Evolutionary conservation across 2,329 filamentous ascomycete genomes (phyloP), one percentile per base, ranked within the genome.

Genomic region (Sporothrix brasiliensis): DNA sequence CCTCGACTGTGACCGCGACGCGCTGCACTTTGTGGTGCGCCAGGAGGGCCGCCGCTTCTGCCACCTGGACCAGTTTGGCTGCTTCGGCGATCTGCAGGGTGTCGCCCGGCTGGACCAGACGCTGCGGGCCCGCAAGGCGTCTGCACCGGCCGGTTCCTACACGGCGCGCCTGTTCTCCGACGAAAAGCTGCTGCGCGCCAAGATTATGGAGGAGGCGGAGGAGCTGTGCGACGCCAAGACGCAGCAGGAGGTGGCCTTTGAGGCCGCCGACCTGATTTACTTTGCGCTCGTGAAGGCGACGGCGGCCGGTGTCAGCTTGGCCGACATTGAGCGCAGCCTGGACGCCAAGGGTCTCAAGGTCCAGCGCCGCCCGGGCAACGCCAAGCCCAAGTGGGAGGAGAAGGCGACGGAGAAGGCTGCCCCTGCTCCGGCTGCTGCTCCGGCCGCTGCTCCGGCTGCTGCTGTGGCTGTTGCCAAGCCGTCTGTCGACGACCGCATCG

Each of bases 161-260:
- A 99, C 95, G 4, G 92, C 93, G 21, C 87, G 94, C 47, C 84
- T 99, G 1, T 99, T 98, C 84, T 94, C 91, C 21, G 95, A 99
- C 74, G 88, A 92, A 75, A 94, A 96, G 79, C 86, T 99, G 69
- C 82, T 97, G 69, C 87, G 92, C 56, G 95, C 95, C 3, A 99
- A 99, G 85, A 97, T 99, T 70, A 96, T 98, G 89, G 95, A 99
- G 80, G 95, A 99, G 80, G 95, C 95, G 0, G 92, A 96, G 77
- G 95, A 99, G 82, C 86, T 99, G 54, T 97, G 94, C 77, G 89
- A 95, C 74, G 94, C 95, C 19, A 89, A 89, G 74, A 90, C 70
- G 9, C 71, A 72, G 2, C 56, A 70, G 52, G 92, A 98, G 16
- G 87, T 97, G 73, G 93, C 95, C 2, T 97, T 97, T 73, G 95